A percentile compares a stretch with the other conserved stretches of the same genome.
phyloP scores from a whole-genome alignment of 2,329 filamentous ascomycete species.

The Colletotrichum somersetense region DNA sequence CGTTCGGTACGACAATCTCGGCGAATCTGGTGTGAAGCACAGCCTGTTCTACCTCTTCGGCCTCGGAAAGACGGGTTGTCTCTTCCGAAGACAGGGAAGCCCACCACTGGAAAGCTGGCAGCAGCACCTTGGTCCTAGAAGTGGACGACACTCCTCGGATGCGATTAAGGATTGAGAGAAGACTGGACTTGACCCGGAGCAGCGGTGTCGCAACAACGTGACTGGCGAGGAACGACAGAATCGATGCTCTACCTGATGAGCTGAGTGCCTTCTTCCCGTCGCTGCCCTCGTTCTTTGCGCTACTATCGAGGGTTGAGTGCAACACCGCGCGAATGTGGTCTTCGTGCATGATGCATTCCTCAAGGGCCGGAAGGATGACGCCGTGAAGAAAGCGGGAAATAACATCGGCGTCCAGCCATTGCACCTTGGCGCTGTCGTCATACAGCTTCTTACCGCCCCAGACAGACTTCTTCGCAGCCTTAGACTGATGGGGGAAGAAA shows the following conservation, averaged over 20 bases:
- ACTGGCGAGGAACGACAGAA: constrained; percentile 79
- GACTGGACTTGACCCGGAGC: constrained; percentile 74
- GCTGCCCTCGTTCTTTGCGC: constrained; percentile 54
- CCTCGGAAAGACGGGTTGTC: constrained; percentile 57
- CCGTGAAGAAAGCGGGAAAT: constrained; percentile 72
- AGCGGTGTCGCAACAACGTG: constrained; percentile 79
- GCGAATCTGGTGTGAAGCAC: constrained; percentile 60
- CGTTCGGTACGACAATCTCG: constrained; percentile 67
- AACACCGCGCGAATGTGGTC: constrained; percentile 77
- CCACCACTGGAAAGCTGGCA: constrained; percentile 82
- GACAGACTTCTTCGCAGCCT: constrained; percentile 57
- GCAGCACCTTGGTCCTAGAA: constrained; percentile 79
- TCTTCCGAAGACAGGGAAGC: constrained; percentile 65
- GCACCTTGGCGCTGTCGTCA: constrained; percentile 64
- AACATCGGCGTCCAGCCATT: constrained; percentile 71
- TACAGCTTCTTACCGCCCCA: constrained; percentile 79
- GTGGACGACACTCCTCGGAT: constrained; percentile 78
- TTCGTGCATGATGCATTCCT: constrained; percentile 87
- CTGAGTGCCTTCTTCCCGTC: constrained; percentile 66
- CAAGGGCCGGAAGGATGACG: constrained; percentile 79
- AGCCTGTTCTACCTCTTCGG: constrained; percentile 58
- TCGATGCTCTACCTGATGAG: constrained; percentile 71
- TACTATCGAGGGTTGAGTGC: constrained; percentile 69
- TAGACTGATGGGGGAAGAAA: constrained; percentile 57
- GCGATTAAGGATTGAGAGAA: constrained; percentile 80